phyloP scores from a whole-genome alignment of 2,329 filamentous ascomycete species.

The Diaporthe destruens region DNA sequence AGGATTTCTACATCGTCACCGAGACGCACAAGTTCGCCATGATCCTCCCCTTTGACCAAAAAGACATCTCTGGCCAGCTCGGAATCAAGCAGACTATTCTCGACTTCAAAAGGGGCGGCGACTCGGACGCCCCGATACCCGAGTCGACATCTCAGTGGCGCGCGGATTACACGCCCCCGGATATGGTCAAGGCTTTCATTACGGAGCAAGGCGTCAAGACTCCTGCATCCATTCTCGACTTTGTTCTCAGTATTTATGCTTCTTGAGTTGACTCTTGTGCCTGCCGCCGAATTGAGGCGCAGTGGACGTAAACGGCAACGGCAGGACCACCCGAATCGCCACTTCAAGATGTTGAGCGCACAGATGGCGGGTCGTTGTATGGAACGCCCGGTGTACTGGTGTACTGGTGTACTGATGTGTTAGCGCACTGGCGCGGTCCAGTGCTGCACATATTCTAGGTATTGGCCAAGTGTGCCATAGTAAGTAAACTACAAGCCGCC shows the following conservation, averaged over 20 bases:
- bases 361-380: not conserved
- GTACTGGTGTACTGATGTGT: not conserved
- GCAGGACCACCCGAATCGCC: not conserved
- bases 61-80: conserved; percentile 67
- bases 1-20: conserved; percentile 87
- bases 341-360: not conserved
- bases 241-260: conserved; percentile 73
- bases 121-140: conserved; percentile 49
- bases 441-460: not conserved
- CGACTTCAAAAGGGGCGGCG: conserved; percentile 74
- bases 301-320: not conserved
- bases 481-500: not conserved
- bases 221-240: conserved; percentile 77
- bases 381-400: no score
- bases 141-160: conserved; percentile 59
- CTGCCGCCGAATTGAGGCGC: not conserved
- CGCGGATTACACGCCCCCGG: conserved; percentile 80
- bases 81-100: conserved; percentile 84
- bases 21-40: conserved; percentile 98
- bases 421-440: not conserved
- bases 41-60: conserved; percentile 84
- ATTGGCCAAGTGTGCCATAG: not conserved
- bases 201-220: conserved; percentile 81
- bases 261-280: conserved; percentile 4
- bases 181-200: conserved; percentile 78